Percentiles rank a stretch among this genome's conserved stretches.
Evolutionary conservation across 768 basidiomycete species (phyloP).

Genomic region (Mycena filopes): DNA sequence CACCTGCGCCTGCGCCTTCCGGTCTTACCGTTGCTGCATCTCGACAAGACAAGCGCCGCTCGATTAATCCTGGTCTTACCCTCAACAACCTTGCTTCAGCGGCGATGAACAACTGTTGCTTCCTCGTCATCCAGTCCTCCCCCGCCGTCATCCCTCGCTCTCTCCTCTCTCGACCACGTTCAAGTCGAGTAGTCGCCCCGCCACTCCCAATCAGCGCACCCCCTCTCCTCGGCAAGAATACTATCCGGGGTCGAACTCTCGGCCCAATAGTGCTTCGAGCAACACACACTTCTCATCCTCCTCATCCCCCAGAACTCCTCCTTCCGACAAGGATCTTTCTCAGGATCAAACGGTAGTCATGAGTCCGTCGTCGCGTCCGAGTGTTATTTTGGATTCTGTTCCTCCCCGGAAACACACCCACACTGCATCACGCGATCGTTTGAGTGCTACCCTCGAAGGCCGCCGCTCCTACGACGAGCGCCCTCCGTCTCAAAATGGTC

Average conservation of each 20-base stretch:
- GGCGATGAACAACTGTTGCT: constrained; percentile 31
- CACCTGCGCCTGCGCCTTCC: constrained; percentile 34
- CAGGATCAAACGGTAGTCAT: constrained; percentile 56
- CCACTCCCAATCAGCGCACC: constrained; percentile 38
- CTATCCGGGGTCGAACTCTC: constrained; percentile 41
- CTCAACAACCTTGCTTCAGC: constrained; percentile 45
- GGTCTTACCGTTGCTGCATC: constrained; percentile 50
- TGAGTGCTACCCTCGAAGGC: constrained; percentile 30
- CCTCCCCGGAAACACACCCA: constrained; percentile 36
- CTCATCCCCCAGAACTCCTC: constrained; percentile 48
- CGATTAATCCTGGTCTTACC: constrained; percentile 58
- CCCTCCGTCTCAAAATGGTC: constrained; percentile 30
- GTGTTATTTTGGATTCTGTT: constrained; percentile 39
- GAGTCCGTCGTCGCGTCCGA: constrained; percentile 47
- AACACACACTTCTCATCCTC: constrained; percentile 40
- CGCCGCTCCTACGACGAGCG: constrained; percentile 45
- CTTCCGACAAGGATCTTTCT: constrained; percentile 43
- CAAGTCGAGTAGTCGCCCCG: constrained; percentile 39
- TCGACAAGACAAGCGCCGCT: constrained; percentile 56
- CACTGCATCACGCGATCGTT: constrained; percentile 27
- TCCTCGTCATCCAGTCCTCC: constrained; percentile 33
- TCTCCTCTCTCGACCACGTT: constrained; percentile 46
- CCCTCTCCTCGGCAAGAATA: constrained; percentile 48
- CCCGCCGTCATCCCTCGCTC: constrained; percentile 40
- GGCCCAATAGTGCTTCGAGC: constrained; percentile 36